Evolutionary conservation across 176 grass and related monocot species (phyloP).

Genomic region (Carex pumila): DNA sequence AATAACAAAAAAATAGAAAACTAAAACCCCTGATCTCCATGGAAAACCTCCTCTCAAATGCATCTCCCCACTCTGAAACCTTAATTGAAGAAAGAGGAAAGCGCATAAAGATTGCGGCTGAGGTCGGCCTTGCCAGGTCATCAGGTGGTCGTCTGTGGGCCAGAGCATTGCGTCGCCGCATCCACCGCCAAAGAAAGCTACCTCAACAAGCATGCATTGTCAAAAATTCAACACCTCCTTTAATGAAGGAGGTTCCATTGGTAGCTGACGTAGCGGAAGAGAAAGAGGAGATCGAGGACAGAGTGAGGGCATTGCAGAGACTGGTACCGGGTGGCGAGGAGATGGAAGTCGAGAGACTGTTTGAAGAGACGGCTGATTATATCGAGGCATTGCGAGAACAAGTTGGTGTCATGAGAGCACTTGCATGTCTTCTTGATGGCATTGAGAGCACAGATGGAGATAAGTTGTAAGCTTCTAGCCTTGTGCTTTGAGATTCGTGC

Average conservation of each 20-base stretch:
- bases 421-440: constrained; percentile 53
- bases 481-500: background rate
- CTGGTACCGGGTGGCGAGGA: constrained; percentile 66
- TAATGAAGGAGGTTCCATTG: background rate
- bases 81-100: constrained; percentile 38
- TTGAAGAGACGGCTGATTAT: constrained; percentile 86
- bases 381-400: constrained; percentile 54
- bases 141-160: constrained; percentile 43
- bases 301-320: constrained; percentile 47
- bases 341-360: constrained; percentile 45
- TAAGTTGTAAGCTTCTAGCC: background rate
- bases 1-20: background rate
- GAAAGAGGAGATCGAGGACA: constrained; percentile 30
- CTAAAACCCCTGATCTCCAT: background rate
- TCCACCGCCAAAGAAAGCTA: background rate
- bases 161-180: constrained; percentile 35
- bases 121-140: constrained; percentile 50
- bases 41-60: background rate
- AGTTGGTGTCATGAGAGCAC: constrained; percentile 66
- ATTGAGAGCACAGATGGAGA: constrained; percentile 20
- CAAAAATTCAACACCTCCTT: background rate
- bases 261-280: constrained; percentile 9
- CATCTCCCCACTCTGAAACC: background rate
- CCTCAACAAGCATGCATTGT: background rate
- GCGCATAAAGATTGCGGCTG: constrained; percentile 60